phyloP scores from a whole-genome alignment of 2,329 filamentous ascomycete species.

The Microsporum audouinii region DNA sequence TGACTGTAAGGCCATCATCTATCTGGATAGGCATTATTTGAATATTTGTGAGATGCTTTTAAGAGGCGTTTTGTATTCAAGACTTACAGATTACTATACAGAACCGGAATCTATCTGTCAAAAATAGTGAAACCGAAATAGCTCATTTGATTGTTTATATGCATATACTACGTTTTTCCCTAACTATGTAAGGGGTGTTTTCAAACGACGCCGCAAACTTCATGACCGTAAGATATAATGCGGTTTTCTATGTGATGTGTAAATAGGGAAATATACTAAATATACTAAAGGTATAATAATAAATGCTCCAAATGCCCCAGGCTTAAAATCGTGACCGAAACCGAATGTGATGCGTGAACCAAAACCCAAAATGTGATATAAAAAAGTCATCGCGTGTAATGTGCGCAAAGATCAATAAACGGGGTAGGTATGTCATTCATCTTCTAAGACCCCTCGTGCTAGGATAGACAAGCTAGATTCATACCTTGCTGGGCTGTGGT shows the following conservation, averaged over 20 bases:
- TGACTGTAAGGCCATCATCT: no score
- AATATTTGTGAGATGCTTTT: no score
- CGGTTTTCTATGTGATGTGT: background rate
- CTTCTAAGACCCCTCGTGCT: conserved; percentile 33
- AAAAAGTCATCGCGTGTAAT: background rate
- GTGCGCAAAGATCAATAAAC: background rate
- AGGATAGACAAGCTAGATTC: conserved; percentile 57
- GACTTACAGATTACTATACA: no score
- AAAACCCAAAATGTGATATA: background rate
- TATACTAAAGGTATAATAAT: background rate
- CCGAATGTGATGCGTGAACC: background rate
- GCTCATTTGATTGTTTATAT: background rate
- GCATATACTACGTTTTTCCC: background rate
- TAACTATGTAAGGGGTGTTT: background rate
- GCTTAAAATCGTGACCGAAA: background rate
- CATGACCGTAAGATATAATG: background rate
- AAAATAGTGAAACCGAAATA: background rate
- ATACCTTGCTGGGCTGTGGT: conserved; percentile 65
- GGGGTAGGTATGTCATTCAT: background rate
- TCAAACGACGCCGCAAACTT: background rate
- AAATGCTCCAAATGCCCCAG: background rate
- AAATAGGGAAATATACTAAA: background rate
- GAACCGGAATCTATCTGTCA: no score
- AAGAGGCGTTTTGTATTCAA: no score
- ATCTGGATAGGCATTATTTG: no score